Base-by-base conservation (phyloP, 2,329 filamentous ascomycete species). In the Fusarium musae region DNA sequence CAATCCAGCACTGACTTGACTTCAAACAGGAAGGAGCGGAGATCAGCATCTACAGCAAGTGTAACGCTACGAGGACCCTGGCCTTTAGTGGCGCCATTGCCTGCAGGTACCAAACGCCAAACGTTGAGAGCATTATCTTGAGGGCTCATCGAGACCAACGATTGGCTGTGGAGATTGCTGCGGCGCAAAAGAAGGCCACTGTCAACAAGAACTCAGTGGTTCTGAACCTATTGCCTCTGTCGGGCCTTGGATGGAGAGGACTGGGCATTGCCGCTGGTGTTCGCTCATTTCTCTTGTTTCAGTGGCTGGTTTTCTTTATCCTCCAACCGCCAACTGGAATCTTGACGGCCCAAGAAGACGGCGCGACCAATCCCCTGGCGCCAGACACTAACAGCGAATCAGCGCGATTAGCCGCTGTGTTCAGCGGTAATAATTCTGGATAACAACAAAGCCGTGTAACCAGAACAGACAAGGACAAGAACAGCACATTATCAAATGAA, bases 321-420 rank as follows among this genome's bases (percentile, higher is more conserved):
- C 43, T 77, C 73, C 75, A 77, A 72, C 75, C 75, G 75, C 75
- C 73, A 69, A 53, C 59, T 58, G 73, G 66, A 76, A 76, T 50
- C 37, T 53, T 37, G 53, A 30, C 52, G 44, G 47, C 17, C 43
- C 46, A 50, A 54, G 54, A 66, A 74, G 59, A 59, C 63, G 52
- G 64, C 65, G 59, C 65, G 64, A 67, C 75, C 75, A 77, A 74
- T 77, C 73, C 70, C 49, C 34, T 36, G 42, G 47, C 59, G 56
- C 66, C 39, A 56, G 21, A 63, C 60, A 58, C 32, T 58, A 36
- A 42, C 28, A 40, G 44, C 63, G 50, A 76, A 66, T 59, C 58
- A 53, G 26, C 40, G 23, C 36, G n/a, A 46, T 59, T 70, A 75
- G 61, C 73, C 75, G 75, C 75, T 69, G 54, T 43, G 59, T 39